Evolutionary conservation across 352 stramenopile genomes (phyloP).

Genomic region (Pythium guiyangense): DNA sequence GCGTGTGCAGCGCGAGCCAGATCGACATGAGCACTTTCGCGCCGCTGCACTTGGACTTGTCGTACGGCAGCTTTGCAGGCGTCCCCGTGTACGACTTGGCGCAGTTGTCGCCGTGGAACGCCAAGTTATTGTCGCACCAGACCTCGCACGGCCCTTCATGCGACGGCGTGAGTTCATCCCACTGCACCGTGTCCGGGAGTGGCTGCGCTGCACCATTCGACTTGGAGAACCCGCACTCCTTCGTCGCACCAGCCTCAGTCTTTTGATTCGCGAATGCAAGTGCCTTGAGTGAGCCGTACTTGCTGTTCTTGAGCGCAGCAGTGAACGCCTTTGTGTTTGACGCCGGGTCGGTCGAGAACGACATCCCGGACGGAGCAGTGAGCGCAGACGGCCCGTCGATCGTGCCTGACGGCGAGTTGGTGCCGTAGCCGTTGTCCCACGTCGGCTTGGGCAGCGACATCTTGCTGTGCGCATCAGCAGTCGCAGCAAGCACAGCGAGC

Average conservation of each 20-base stretch:
- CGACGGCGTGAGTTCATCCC: constrained; percentile 29
- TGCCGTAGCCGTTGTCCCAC: no score
- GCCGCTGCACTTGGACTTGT: constrained; percentile 37
- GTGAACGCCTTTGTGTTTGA: constrained; percentile 22
- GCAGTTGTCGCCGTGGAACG: constrained; percentile 48
- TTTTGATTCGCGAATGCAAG: constrained; percentile 12
- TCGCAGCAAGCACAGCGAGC: constrained; percentile 3
- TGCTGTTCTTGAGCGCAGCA: constrained; percentile 14
- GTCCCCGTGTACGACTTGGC: constrained; percentile 25
- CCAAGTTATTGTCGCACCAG: constrained; percentile 43
- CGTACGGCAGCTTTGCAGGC: constrained; percentile 34
- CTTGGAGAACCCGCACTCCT: constrained; percentile 11
- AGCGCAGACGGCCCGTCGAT: constrained; percentile 6
- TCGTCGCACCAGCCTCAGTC: constrained; percentile 4
- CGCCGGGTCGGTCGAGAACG: constrained; percentile 11
- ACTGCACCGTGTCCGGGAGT: no score
- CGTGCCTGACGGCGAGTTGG: constrained; percentile 9
- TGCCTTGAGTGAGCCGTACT: constrained; percentile 15
- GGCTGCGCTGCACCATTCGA: no score
- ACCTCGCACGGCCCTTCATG: constrained; percentile 48
- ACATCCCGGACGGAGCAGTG: constrained; percentile 11
- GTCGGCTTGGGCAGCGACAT: constrained; percentile 12
- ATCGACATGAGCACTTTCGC: constrained; percentile 28
- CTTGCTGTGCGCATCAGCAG: constrained; percentile 39
- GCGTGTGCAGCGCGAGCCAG: constrained; percentile 34